Conservation (phyloP, 2,329 filamentous ascomycete species). For the Ampelomyces quisqualis region DNA sequence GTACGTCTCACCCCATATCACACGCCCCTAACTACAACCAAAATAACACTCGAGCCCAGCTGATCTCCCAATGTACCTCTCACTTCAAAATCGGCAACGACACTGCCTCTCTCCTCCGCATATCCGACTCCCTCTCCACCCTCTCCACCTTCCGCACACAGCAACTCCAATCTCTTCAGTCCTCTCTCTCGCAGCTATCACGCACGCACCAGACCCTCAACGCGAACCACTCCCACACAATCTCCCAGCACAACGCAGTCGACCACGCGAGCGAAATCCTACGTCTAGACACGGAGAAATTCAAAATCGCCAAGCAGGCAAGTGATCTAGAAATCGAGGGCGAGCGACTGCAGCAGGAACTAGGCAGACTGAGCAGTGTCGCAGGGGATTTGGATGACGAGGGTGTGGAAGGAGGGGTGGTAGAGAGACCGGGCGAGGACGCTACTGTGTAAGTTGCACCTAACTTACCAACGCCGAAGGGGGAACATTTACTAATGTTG, state of each 20-base stretch:
- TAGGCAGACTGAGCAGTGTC: constrained; percentile 71
- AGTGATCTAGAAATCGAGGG: constrained; percentile 89
- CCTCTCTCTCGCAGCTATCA: constrained; percentile 58
- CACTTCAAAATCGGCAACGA: constrained; percentile 96
- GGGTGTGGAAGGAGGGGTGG: constrained; percentile 72
- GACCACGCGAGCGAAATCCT: constrained; percentile 83
- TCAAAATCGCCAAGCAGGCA: constrained; percentile 88
- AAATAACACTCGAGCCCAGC: too few species aligned
- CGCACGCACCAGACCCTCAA: constrained; percentile 74
- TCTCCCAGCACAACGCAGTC: constrained; percentile 71
- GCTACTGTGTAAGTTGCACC: constrained; percentile 48
- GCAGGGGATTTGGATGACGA: constrained; percentile 83
- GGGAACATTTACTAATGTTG: neutral
- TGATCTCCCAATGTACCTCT: constrained; percentile 85
- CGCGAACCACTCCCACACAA: constrained; percentile 74
- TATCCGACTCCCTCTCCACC: constrained; percentile 78
- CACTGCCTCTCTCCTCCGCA: constrained; percentile 77
- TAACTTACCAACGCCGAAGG: neutral
- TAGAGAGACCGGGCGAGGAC: constrained; percentile 53
- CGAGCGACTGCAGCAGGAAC: constrained; percentile 80
- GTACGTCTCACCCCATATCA: constrained; percentile 56
- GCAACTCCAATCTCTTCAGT: constrained; percentile 55
- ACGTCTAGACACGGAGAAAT: constrained; percentile 87
- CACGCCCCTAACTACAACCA: constrained; percentile 3
- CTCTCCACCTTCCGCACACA: constrained; percentile 82